A percentile compares a stretch with the other conserved stretches of the same genome.
Evolutionary conservation across 164 flowering plant species (phyloP).

Genomic region (Stephania japonica): DNA sequence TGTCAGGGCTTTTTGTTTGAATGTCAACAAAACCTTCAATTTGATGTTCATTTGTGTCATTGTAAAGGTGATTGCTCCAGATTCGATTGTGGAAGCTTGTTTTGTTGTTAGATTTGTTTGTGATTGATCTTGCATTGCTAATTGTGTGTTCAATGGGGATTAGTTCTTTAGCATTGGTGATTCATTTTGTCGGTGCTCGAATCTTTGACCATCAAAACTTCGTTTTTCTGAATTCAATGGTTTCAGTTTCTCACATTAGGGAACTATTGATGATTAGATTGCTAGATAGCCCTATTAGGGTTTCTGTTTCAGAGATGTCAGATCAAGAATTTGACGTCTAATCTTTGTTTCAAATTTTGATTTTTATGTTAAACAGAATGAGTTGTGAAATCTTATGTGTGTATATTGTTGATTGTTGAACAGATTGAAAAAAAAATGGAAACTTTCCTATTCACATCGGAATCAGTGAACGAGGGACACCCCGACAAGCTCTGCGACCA

Average conservation of each 20-base stretch:
- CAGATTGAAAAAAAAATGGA: slow-evolving; percentile 47
- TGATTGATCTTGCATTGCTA: no score
- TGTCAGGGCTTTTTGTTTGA: neutral
- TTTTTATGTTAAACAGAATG: neutral
- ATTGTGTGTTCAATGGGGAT: no score
- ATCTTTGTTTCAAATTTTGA: neutral
- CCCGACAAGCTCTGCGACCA: slow-evolving; percentile 88
- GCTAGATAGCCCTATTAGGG: neutral
- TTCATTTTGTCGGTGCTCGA: neutral
- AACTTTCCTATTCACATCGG: slow-evolving; percentile 75
- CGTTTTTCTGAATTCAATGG: neutral
- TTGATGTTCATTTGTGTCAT: neutral
- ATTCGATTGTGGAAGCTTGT: no score
- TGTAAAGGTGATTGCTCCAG: neutral
- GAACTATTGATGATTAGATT: neutral
- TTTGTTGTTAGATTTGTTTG: no score
- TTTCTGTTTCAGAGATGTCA: neutral
- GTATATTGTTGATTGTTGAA: neutral
- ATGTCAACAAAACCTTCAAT: neutral
- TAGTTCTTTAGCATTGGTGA: neutral
- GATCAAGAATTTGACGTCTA: neutral
- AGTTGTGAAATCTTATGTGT: neutral
- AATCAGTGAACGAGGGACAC: slow-evolving; percentile 87
- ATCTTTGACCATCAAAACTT: neutral
- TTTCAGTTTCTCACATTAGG: neutral